Base-by-base conservation (phyloP, 345 rosid species). In the Euphorbia peplus region DNA sequence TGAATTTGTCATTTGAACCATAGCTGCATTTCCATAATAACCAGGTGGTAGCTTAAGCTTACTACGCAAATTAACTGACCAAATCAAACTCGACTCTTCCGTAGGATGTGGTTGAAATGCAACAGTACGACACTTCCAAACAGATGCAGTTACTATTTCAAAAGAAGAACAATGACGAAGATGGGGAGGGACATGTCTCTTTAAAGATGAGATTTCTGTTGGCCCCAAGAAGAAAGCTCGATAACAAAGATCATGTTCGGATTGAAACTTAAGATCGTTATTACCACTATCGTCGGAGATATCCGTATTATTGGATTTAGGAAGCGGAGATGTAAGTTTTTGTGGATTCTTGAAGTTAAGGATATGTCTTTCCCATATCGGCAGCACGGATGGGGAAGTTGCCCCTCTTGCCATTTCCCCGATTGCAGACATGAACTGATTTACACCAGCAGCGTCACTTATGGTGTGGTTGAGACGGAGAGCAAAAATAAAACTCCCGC, bases 1-100 rank as follows among this genome's bases (percentile, higher is more conserved):
- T 8, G 84, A 39, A n/a, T 73, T 66, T 30, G 81, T 78, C 0
- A 57, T 70, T 0, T 80, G 69, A 11, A 42, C 66, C 19, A 69
- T 66, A 37, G 75, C 55, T 12, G 71, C 82, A 67, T 80, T 82
- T 2, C 87, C 87, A 24, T 84, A 81, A 26, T 80, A 86, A 4
- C 85, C 86, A 0, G 10, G 14, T 0, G 62, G 64, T 14, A 73
- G 0, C 32, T 32, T 29, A 18, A 32, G 16, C 18, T n/a, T n/a
- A n/a, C n/a, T n/a, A n/a, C n/a, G n/a, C n/a, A n/a, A n/a, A n/a
- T n/a, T n/a, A n/a, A n/a, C n/a, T n/a, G n/a, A n/a, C n/a, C n/a
- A n/a, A n/a, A n/a, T n/a, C n/a, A n/a, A n/a, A n/a, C n/a, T n/a
- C n/a, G n/a, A n/a, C n/a, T n/a, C n/a, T n/a, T n/a, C n/a, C n/a